Evolutionary conservation across 2,329 filamentous ascomycete genomes (phyloP).

Genomic region (Fusarium scirpi): DNA sequence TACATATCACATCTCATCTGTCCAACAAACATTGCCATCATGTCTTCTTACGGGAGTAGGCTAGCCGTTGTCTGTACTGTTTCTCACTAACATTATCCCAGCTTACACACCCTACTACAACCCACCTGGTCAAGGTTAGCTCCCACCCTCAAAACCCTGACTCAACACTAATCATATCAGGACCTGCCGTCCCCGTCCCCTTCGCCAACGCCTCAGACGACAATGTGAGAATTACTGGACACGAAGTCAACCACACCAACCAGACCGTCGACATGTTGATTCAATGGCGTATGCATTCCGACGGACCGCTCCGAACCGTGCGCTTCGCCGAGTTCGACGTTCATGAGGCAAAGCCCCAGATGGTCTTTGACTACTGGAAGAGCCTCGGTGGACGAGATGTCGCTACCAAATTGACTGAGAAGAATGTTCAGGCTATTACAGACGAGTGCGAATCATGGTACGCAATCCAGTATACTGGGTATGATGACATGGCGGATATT

Average conservation of each 20-base stretch:
- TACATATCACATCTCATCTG: not conserved
- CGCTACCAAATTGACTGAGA: not conserved
- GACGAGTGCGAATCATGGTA: not conserved
- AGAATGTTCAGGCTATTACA: not conserved
- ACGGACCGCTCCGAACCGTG: fast-evolving
- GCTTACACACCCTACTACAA: not conserved
- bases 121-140: not conserved
- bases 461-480: not conserved
- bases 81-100: not conserved
- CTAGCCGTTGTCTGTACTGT: not conserved
- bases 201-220: fast-evolving
- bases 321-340: not conserved
- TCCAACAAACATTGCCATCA: not conserved
- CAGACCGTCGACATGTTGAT: not conserved
- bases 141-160: fast-evolving
- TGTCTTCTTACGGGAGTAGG: not conserved
- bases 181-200: not conserved
- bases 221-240: not conserved
- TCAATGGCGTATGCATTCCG: not conserved
- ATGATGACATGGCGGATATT: not conserved
- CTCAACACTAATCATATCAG: not conserved
- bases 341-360: not conserved
- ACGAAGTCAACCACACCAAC: not conserved
- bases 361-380: not conserved
- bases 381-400: not conserved